A percentile compares a stretch with the other conserved stretches of the same genome.
These are phyloP conservation scores for Fusarium mexicanum DNA, from an alignment of 2,329 filamentous ascomycete genomes.

Conservation along the genomic window DNA sequence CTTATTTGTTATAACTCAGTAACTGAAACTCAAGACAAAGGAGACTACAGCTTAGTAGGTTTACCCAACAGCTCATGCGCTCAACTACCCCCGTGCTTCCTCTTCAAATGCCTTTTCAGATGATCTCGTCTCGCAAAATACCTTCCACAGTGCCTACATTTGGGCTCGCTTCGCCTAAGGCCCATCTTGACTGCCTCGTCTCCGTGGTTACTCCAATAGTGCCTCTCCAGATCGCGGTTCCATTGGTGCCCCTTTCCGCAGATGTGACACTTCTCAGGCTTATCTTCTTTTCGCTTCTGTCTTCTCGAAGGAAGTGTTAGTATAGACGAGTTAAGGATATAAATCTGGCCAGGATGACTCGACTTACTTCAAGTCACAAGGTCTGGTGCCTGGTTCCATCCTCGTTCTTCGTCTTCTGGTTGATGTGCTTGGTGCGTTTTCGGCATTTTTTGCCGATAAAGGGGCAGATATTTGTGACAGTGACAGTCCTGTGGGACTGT, in stretches of 20 bases:
- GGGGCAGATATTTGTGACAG: background rate
- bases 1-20: background rate
- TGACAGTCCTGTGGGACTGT: background rate
- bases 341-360: no score
- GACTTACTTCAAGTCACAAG: conserved; percentile 18
- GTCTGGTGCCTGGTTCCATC: background rate
- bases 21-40: background rate
- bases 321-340: fast-evolving
- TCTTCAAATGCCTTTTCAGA: conserved; percentile 4
- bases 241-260: conserved; percentile 5
- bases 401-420: background rate
- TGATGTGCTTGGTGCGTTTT: background rate
- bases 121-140: conserved; percentile 11
- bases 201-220: background rate
- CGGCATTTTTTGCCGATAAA: background rate
- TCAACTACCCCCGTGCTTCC: conserved; percentile 9
- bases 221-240: conserved; percentile 1
- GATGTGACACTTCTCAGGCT: conserved; percentile 3
- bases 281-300: conserved; percentile 3
- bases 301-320: conserved; percentile 1
- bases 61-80: background rate
- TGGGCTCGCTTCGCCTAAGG: background rate
- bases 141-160: background rate
- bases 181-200: background rate
- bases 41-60: background rate